A percentile compares a stretch with the other conserved stretches of the same genome.
Evolutionary conservation across 2,329 filamentous ascomycete species (phyloP).

Genomic region (Hortaea sp.): DNA sequence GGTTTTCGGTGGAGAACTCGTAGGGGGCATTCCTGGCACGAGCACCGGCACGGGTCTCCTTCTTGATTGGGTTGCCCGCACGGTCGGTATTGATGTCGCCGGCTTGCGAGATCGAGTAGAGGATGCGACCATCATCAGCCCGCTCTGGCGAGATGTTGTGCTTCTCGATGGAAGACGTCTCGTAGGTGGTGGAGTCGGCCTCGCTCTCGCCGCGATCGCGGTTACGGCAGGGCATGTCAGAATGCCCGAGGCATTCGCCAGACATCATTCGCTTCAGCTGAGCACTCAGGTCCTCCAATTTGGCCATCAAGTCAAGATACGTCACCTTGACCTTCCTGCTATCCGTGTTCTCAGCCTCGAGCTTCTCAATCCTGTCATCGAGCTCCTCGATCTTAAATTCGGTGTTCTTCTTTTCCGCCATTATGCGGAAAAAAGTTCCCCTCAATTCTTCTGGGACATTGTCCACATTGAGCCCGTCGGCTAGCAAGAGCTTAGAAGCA

Average conservation of each 20-base stretch:
- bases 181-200: not conserved
- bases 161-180: not conserved
- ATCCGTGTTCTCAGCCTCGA: not conserved
- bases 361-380: too few relatives aligned
- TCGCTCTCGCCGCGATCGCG: not conserved
- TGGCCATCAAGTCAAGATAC: slow-evolving; percentile 1
- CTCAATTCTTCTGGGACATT: not conserved
- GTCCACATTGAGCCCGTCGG: not conserved
- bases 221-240: not conserved
- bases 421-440: not conserved
- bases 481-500: not conserved
- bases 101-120: not conserved
- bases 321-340: not conserved
- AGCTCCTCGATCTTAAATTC: not conserved
- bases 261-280: not conserved
- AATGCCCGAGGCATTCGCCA: not conserved
- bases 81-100: not conserved
- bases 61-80: not conserved
- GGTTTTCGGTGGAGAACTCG: not conserved
- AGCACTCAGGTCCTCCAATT: not conserved
- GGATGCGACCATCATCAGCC: not conserved
- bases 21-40: not conserved
- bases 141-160: not conserved
- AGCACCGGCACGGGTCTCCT: not conserved
- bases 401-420: not conserved